phyloP scores from a whole-genome alignment of 2,329 filamentous ascomycete species.

The Pseudocercospora crystallina region DNA sequence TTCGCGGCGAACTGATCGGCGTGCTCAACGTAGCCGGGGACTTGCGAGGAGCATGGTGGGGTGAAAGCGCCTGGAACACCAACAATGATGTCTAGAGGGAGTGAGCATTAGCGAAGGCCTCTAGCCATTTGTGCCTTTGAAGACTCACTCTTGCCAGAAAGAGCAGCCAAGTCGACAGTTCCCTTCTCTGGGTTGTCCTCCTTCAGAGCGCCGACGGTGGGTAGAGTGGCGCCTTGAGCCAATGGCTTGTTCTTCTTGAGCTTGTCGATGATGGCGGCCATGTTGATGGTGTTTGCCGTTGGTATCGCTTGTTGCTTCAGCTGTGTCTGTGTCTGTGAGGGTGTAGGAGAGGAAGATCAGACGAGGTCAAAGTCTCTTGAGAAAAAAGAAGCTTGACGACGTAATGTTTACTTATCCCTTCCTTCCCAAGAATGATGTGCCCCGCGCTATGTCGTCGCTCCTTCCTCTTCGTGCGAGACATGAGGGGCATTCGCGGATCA shows the following conservation, averaged over 20 bases:
- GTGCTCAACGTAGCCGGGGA: conserved; percentile 29
- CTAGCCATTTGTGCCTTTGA: too few relatives aligned
- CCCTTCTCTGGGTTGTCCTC: conserved; percentile 28
- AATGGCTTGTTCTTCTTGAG: conserved; percentile 25
- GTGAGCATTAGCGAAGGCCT: not conserved
- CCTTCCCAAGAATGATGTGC: too few relatives aligned
- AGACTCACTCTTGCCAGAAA: conserved; percentile 25
- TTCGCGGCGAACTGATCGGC: conserved; percentile 29
- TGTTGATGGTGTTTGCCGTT: conserved; percentile 1
- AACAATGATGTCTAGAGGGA: conserved; percentile 24
- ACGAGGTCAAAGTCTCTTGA: too few relatives aligned
- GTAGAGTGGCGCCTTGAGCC: conserved; percentile 25
- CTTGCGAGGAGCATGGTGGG: conserved; percentile 30
- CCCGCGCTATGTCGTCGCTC: too few relatives aligned
- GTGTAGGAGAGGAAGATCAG: too few relatives aligned
- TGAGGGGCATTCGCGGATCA: too few relatives aligned
- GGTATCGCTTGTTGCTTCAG: not conserved
- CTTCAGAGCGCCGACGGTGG: conserved; percentile 22
- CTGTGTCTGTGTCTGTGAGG: too few relatives aligned
- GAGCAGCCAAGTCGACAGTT: conserved; percentile 25
- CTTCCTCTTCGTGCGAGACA: too few relatives aligned
- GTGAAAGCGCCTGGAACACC: conserved; percentile 31
- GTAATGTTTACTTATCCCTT: too few relatives aligned
- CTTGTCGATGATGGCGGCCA: conserved; percentile 25
- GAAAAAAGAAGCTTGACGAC: too few relatives aligned